phyloP scores from a whole-genome alignment of 768 basidiomycete genomes.

The Tulasnella sp. region DNA sequence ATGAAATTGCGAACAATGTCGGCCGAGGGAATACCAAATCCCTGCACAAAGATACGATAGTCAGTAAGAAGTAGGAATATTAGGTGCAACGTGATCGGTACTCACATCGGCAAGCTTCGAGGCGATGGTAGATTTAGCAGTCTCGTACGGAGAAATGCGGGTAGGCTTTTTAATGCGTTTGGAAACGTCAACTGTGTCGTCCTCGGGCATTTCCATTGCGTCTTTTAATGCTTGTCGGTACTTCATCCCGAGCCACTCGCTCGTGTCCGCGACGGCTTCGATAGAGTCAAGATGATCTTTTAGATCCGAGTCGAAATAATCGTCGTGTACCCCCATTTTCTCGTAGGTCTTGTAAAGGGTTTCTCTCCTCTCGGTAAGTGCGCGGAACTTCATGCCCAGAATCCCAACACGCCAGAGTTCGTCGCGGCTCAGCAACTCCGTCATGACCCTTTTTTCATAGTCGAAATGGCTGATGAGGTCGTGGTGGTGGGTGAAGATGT shows the following conservation, averaged over 20 bases:
- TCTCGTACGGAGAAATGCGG: slow-evolving; percentile 72
- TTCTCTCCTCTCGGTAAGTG: slow-evolving; percentile 61
- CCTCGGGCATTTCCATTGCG: slow-evolving; percentile 22
- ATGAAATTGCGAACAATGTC: slow-evolving; percentile 78
- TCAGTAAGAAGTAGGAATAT: slow-evolving; percentile 1
- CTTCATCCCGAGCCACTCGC: slow-evolving; percentile 82
- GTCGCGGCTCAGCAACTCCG: slow-evolving; percentile 59
- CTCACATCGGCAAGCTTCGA: slow-evolving; percentile 70
- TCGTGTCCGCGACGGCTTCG: slow-evolving; percentile 81
- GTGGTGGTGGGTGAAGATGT: slow-evolving; percentile 86
- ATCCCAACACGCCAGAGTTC: slow-evolving; percentile 88
- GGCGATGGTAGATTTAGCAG: slow-evolving; percentile 67
- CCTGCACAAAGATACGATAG: slow-evolving; percentile 34
- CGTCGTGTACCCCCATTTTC: slow-evolving; percentile 55
- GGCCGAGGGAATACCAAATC: slow-evolving; percentile 71
- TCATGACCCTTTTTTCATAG: slow-evolving; percentile 32
- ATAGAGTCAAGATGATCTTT: slow-evolving; percentile 59
- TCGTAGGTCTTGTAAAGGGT: slow-evolving; percentile 53
- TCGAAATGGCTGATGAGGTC: slow-evolving; percentile 85
- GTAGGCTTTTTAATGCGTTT: slow-evolving; percentile 74
- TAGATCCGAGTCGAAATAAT: slow-evolving; percentile 65
- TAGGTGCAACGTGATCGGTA: background rate
- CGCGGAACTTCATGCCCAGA: slow-evolving; percentile 85
- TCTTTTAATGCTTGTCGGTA: slow-evolving; percentile 64
- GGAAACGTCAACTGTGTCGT: slow-evolving; percentile 22